Conservation (phyloP, 2,329 filamentous ascomycete species). For the Xylariales sp. region DNA sequence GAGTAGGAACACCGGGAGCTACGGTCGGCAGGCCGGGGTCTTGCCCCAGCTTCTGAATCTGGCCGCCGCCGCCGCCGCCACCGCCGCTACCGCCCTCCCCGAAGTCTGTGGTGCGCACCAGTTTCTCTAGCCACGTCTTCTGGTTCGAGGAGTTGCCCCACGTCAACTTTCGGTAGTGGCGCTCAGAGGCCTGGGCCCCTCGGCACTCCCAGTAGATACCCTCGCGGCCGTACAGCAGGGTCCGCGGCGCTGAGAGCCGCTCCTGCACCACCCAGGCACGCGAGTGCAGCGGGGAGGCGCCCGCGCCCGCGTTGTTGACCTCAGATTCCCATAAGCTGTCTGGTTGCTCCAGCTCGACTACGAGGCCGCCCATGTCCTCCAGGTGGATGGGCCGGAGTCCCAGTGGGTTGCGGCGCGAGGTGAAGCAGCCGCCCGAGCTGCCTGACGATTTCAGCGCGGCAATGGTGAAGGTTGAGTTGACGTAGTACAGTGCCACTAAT, state of each 20-base stretch:
- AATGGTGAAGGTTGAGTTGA: conserved; percentile 8
- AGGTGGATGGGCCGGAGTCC: not conserved
- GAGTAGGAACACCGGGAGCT: not conserved
- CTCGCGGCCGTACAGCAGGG: conserved; percentile 5
- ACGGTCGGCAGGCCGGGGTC: not conserved
- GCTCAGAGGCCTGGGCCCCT: conserved; percentile 7
- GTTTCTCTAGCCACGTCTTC: conserved; percentile 8
- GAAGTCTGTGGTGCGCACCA: not conserved
- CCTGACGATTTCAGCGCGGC: conserved; percentile 4
- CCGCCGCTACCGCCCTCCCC: too few species aligned
- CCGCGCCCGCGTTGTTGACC: conserved; percentile 1
- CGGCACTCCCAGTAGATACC: conserved; percentile 9
- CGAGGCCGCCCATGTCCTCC: not conserved
- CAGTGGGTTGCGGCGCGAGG: conserved; percentile 2
- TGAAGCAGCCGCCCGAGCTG: conserved; percentile 2
- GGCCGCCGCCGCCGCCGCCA: too few species aligned
- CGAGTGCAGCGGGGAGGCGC: conserved; percentile 7
- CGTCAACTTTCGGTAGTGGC: not conserved
- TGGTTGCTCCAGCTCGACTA: not conserved
- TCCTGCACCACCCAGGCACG: conserved; percentile 9
- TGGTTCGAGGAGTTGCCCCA: conserved; percentile 4
- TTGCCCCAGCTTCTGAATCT: not conserved
- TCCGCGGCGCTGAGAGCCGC: conserved; percentile 7
- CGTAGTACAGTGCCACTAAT: conserved; percentile 7
- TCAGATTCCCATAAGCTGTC: conserved; percentile 4